Base-by-base conservation (phyloP, 352 stramenopile species). In the Globisporangium iwayamae region DNA sequence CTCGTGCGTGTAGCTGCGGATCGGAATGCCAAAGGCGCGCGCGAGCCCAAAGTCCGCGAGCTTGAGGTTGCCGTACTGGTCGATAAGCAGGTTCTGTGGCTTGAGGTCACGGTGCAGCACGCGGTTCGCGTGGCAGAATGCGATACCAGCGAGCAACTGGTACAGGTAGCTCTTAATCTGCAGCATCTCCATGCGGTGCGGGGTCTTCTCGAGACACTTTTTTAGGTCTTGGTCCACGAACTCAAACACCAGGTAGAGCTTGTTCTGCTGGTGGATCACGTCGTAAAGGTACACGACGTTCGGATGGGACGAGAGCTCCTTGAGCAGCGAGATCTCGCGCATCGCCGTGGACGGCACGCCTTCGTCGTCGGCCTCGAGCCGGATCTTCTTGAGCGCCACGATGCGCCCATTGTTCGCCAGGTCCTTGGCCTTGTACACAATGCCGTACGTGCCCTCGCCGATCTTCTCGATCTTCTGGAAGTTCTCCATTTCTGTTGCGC, bases 71-170 rank as follows among this genome's bases (percentile, higher is more conserved):
- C 89, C 83, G 60, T 96, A 81, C 52, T 83, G 67, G 61, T 96
- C 86, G 58, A 98, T 87, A 32, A 97, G 85, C 61, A 98, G 69
- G 76, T 99, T 99, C 72, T 99, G 96, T 20, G 96, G 96, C 79
- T 99, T 99, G 68, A 99, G 83, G 72, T 99, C 97, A 39, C 97
- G 89, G 76, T 99, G 97, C 39, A 99, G 76, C 60, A 99, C 96
- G 46, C 96, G 87, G 70, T 98, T 96, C 39, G 88, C 87, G 79
- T 99, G 97, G 77, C 97, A 99, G 68, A 94, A 98, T 53, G 91
- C 90, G 22, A 99, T 85, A 20, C 86, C 86, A 1, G 83, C 81
- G 47, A 94, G 61, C 14, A 94, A 51, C 63, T 94, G 85, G 63
- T 93, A 93, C 56, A 96, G 57, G 56, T 87, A 96, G 56, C 83